A percentile compares a stretch with the other conserved stretches of the same genome.
phyloP scores from a whole-genome alignment of 257 asterid species.

The Ajuga chamaepitys region DNA sequence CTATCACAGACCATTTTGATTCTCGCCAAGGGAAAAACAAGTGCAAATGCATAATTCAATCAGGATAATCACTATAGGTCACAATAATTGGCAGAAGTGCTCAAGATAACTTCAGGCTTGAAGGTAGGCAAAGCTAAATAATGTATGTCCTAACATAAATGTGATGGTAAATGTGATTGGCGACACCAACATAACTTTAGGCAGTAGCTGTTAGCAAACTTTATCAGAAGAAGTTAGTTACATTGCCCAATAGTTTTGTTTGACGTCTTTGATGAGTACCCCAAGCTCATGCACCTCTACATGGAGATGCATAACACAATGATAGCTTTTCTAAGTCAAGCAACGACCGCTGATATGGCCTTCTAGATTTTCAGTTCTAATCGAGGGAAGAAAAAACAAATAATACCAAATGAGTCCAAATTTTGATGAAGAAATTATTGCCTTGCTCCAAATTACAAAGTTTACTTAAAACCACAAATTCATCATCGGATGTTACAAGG shows the following conservation, averaged over 20 bases:
- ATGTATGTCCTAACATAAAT: background rate
- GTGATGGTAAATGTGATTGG: background rate
- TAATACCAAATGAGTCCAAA: no score
- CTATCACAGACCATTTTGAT: constrained; percentile 1
- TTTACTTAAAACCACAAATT: no score
- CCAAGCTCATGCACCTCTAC: constrained; percentile 92
- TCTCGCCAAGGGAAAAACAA: background rate
- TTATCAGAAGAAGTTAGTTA: constrained; percentile 31
- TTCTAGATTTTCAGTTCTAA: no score
- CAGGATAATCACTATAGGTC: background rate
- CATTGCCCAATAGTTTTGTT: constrained; percentile 82
- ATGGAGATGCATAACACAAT: no score
- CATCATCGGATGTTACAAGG: no score
- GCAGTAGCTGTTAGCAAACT: constrained; percentile 5
- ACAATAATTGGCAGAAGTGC: background rate
- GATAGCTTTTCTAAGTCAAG: no score
- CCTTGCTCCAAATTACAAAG: no score
- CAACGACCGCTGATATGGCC: no score
- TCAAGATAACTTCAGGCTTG: background rate
- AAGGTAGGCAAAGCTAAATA: constrained; percentile 5
- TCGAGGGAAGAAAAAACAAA: no score
- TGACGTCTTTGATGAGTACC: constrained; percentile 82
- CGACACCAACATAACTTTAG: background rate
- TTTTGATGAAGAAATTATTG: no score
- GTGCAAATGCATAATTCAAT: constrained; percentile 2